phyloP scores from a whole-genome alignment of 768 basidiomycete species.

The Candolleomyces aberdarensis region DNA sequence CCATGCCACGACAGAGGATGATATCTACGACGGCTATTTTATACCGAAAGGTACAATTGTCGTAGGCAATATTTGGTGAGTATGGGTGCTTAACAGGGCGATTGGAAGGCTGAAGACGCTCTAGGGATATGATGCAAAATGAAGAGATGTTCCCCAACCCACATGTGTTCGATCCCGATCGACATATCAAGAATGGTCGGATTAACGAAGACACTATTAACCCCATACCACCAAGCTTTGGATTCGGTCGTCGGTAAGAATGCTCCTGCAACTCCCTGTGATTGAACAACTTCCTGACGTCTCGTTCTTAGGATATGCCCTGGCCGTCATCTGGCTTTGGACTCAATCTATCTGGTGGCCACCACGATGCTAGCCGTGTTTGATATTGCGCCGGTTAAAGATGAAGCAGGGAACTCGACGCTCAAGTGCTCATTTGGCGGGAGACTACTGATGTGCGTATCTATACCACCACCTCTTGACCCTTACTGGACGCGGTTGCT shows the following conservation, averaged over 20 bases:
- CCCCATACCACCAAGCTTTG: conserved; percentile 26
- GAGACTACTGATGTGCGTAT: neutral
- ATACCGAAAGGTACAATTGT: conserved; percentile 11
- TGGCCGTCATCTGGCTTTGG: conserved; percentile 21
- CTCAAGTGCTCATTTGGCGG: neutral
- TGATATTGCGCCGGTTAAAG: conserved; percentile 19
- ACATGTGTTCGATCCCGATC: conserved; percentile 26
- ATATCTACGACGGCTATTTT: conserved; percentile 15
- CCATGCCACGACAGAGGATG: conserved; percentile 14
- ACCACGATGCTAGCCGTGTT: conserved; percentile 18
- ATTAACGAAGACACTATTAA: conserved; percentile 19
- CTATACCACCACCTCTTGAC: neutral
- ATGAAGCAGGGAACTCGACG: conserved; percentile 15
- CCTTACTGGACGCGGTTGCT: neutral
- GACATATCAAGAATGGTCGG: conserved; percentile 23
- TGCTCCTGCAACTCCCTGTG: neutral
- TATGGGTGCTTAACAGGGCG: neutral
- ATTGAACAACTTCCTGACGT: neutral
- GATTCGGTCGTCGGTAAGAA: conserved; percentile 23
- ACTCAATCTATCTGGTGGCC: conserved; percentile 18
- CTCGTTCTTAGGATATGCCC: conserved; percentile 20
- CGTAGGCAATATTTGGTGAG: neutral
- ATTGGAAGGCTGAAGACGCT: neutral
- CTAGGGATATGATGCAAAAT: conserved; percentile 17
- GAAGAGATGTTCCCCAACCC: conserved; percentile 15